Evolutionary conservation across 1,139 yeast genomes (phyloP).

Genomic region (Yamadazyma sp.): DNA sequence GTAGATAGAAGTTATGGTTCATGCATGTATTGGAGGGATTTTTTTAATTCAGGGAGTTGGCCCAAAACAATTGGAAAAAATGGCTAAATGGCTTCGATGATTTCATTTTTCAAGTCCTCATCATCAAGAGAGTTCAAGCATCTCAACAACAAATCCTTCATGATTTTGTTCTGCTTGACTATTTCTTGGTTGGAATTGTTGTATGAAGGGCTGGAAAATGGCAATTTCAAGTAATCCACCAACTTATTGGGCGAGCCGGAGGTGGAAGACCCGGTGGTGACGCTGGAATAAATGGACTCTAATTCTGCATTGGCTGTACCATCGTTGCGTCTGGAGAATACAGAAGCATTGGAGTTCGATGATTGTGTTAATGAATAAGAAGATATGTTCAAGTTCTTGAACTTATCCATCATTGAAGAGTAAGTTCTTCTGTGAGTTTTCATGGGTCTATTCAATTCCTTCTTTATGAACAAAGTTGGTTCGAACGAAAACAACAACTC

Average conservation of each 20-base stretch:
- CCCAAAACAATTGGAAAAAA: too few relatives aligned
- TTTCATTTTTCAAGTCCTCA: conserved; percentile 14
- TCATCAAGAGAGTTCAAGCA: conserved; percentile 14
- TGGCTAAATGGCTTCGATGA: conserved; percentile 7
- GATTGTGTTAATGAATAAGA: conserved; percentile 14
- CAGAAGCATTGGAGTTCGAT: conserved; percentile 16
- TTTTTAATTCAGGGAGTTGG: too few relatives aligned
- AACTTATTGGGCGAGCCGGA: conserved; percentile 19
- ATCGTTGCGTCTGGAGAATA: conserved; percentile 23
- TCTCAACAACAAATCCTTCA: conserved; percentile 12
- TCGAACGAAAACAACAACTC: conserved; percentile 39
- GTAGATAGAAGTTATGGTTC: background rate
- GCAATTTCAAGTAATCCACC: conserved; percentile 28
- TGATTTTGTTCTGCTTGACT: conserved; percentile 7
- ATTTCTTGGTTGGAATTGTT: conserved; percentile 3
- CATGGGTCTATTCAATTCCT: conserved; percentile 13
- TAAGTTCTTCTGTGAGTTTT: conserved; percentile 19
- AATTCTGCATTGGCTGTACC: conserved; percentile 19
- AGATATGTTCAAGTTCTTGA: conserved; percentile 19
- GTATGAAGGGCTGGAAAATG: conserved; percentile 10
- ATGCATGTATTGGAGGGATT: background rate
- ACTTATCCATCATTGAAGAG: conserved; percentile 21
- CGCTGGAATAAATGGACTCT: conserved; percentile 34
- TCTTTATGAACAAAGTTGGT: conserved; percentile 26
- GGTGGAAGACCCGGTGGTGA: conserved; percentile 12